A percentile compares a stretch with the other conserved stretches of the same genome.
phyloP scores from a whole-genome alignment of 2,329 filamentous ascomycete genomes.

The Ceratocystis lukuohia region DNA sequence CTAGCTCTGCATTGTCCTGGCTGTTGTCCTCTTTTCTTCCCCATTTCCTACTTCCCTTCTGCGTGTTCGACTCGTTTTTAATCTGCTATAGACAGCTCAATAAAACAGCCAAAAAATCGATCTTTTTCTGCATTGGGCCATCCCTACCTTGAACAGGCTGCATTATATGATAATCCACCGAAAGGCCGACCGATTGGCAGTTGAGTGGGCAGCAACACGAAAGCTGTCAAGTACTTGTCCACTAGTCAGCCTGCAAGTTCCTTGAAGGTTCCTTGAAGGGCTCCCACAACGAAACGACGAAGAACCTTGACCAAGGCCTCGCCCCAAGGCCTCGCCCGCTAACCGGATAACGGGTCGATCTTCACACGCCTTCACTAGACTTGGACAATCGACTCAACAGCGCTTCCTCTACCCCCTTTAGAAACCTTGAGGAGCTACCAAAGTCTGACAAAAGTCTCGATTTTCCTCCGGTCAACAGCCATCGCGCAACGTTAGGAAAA shows the following conservation, averaged over 20 bases:
- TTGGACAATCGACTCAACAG: background rate
- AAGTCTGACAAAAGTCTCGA: background rate
- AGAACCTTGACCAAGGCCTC: background rate
- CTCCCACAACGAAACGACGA: background rate
- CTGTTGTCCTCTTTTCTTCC: background rate
- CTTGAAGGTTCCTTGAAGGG: no score
- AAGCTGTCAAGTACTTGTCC: background rate
- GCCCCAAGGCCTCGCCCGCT: background rate
- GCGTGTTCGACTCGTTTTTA: background rate
- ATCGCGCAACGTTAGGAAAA: no score
- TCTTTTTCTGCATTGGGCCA: background rate
- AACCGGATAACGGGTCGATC: background rate
- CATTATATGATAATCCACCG: conserved; percentile 3
- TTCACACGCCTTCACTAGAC: background rate
- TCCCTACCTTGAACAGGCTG: background rate
- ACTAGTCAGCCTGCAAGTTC: background rate
- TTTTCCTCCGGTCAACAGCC: no score
- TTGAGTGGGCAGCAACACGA: background rate
- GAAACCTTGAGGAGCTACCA: background rate
- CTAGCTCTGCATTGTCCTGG: background rate
- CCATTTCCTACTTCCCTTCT: background rate
- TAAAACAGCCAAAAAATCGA: background rate
- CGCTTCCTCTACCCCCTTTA: background rate
- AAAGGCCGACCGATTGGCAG: background rate
- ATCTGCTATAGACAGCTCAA: background rate